Evolutionary conservation across 2,329 filamentous ascomycete genomes (phyloP), one percentile per base, ranked within the genome.

Genomic region (Aspergillus quadricinctus): DNA sequence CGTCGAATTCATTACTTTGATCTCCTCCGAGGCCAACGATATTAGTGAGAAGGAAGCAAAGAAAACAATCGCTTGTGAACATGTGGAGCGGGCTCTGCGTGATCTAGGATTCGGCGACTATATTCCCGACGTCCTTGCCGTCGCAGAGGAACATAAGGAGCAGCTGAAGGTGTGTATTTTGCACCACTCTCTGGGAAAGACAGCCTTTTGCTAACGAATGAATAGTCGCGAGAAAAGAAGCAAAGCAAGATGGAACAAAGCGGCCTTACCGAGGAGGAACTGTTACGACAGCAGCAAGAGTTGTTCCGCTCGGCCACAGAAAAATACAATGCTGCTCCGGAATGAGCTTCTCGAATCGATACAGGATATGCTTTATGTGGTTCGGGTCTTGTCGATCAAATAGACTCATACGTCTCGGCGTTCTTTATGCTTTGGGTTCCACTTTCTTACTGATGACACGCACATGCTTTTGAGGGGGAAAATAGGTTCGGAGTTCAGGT

Each of bases 31-130:
- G 78, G 94, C 94, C 60, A 99, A 99, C 75, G 94, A 99, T 68
- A 99, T 99, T 62, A 95, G 92, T 11, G 94, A 99, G 74, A 96
- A 96, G 75, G 94, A 99, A 70, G 91, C 92, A 50, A 99, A 99
- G 80, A 99, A 99, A 83, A 99, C 94, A 3, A 99, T 99, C 66
- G 93, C 93, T 11, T 96, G 91, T 74, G 94, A 99, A 69, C 94
- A 99, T 78, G 95, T 99, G 67, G 95, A 93, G 69, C 93, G 93
- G 70, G 94, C 94, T 0, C 83, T 99, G 45, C 89, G 93, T 66
- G 90, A 96, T 67, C 84, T 99, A 21, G 94, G 93, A 1, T 99
- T 97, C 73, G 83, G 87, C 9, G 92, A 96, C 66, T 99, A 97
- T 70, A 89, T 99, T 6, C 85, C 88, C 17, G 89, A 92, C 57